Evolutionary conservation across 2,329 filamentous ascomycete genomes (phyloP).

Genomic region (Calonectria montana): DNA sequence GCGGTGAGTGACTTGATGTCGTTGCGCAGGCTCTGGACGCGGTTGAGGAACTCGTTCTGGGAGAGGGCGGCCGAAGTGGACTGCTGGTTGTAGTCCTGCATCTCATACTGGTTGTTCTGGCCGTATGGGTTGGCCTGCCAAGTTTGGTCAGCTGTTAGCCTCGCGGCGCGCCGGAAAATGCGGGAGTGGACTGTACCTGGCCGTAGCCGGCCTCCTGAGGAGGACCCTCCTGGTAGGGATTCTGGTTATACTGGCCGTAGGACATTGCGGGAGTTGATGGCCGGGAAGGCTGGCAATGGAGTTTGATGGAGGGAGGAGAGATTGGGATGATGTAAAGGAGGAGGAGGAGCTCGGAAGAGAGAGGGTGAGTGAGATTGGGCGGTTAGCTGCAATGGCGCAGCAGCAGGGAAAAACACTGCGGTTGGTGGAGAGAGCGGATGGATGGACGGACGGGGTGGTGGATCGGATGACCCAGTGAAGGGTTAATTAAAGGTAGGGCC

Average conservation of each 20-base stretch:
- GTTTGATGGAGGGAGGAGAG: slow-evolving; percentile 21
- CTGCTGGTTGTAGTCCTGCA: slow-evolving; percentile 63
- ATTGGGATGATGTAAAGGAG: slow-evolving; percentile 33
- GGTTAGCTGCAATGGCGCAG: slow-evolving; percentile 24
- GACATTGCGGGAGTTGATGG: slow-evolving; percentile 61
- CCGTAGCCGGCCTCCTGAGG: slow-evolving; percentile 59
- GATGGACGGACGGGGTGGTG: neutral
- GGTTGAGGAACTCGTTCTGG: slow-evolving; percentile 75
- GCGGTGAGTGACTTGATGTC: slow-evolving; percentile 75
- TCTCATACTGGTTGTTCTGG: slow-evolving; percentile 61
- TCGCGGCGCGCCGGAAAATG: slow-evolving; percentile 24
- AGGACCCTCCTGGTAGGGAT: slow-evolving; percentile 71
- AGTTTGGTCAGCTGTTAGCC: slow-evolving; percentile 22
- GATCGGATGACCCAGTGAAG: slow-evolving; percentile 15
- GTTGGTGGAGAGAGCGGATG: slow-evolving; percentile 18
- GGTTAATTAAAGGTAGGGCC: slow-evolving; percentile 16
- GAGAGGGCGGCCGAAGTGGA: slow-evolving; percentile 55
- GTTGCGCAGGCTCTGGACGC: slow-evolving; percentile 73
- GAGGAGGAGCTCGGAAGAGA: slow-evolving; percentile 33
- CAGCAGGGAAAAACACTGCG: slow-evolving; percentile 10
- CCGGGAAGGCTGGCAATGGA: slow-evolving; percentile 34
- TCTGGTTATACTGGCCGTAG: slow-evolving; percentile 71
- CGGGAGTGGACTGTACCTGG: slow-evolving; percentile 50
- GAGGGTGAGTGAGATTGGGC: slow-evolving; percentile 23
- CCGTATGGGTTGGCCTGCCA: slow-evolving; percentile 45